Conservation (phyloP, 2,329 filamentous ascomycete genomes). For the Aspergillus melleus region DNA sequence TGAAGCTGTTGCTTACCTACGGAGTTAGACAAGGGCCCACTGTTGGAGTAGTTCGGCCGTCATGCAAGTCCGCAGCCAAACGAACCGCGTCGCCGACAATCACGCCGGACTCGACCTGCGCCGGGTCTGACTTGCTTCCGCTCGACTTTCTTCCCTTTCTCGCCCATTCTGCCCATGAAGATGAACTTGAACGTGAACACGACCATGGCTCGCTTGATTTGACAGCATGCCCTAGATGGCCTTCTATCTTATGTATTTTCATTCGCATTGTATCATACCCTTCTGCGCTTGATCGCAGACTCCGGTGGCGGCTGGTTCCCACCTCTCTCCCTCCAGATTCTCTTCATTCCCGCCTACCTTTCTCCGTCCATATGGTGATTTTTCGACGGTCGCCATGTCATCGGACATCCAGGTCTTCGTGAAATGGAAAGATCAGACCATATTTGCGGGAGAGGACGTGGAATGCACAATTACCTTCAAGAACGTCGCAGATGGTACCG, state of each 20-base stretch:
- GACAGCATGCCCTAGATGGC: slow-evolving; percentile 31
- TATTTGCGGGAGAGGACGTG: slow-evolving; percentile 95
- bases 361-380: slow-evolving; percentile 34
- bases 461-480: slow-evolving; percentile 96
- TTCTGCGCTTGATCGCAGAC: slow-evolving; percentile 1
- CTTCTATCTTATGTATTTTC: slow-evolving; percentile 5
- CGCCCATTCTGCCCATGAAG: neutral
- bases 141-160: slow-evolving; percentile 12
- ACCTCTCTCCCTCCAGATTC: slow-evolving; percentile 19
- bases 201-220: slow-evolving; percentile 19
- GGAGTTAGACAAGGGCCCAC: too few species aligned
- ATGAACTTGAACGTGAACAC: neutral
- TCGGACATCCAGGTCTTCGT: slow-evolving; percentile 93
- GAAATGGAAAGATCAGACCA: slow-evolving; percentile 87
- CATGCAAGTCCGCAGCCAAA: too few species aligned
- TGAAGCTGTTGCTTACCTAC: too few species aligned
- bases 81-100: neutral
- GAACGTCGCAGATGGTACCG: slow-evolving; percentile 63
- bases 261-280: slow-evolving; percentile 9
- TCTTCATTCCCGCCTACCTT: slow-evolving; percentile 16
- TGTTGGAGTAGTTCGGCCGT: too few species aligned
- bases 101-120: slow-evolving; percentile 2
- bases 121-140: neutral
- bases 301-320: slow-evolving; percentile 20
- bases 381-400: slow-evolving; percentile 43